These are phyloP conservation scores for Yamadazyma nakazawae DNA, from an alignment of 805 yeast genomes.

Conservation along the genomic window DNA sequence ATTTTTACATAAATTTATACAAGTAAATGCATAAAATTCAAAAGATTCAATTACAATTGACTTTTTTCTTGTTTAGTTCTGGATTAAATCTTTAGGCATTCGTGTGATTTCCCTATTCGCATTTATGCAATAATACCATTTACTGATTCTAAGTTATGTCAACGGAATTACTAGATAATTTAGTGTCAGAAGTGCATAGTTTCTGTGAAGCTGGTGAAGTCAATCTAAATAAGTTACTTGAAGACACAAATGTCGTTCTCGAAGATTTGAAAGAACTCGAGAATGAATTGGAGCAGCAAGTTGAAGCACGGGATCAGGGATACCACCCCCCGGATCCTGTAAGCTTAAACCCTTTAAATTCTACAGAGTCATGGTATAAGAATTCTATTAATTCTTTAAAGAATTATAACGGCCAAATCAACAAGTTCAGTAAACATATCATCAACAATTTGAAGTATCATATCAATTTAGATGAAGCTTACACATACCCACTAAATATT, in stretches of 20 bases:
- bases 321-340: background rate
- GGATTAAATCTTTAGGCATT: background rate
- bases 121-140: background rate
- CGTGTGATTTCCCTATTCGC: background rate
- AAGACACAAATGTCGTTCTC: background rate
- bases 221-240: background rate
- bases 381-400: constrained; percentile 31
- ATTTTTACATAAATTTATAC: background rate
- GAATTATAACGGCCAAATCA: constrained; percentile 32
- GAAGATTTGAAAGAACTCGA: constrained; percentile 4
- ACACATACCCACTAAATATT: constrained; percentile 35
- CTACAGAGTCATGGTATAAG: constrained; percentile 31
- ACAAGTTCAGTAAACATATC: constrained; percentile 32
- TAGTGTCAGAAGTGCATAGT: constrained; percentile 1
- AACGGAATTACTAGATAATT: constrained; percentile 4
- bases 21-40: background rate
- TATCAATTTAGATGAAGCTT: constrained; percentile 39
- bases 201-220: constrained; percentile 1
- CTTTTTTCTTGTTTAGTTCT: background rate
- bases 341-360: constrained; percentile 12
- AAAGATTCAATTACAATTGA: background rate
- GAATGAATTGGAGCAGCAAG: constrained; percentile 1
- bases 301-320: constrained; percentile 1
- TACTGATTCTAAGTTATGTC: background rate
- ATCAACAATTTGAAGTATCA: constrained; percentile 24